Evolutionary conservation across 2,329 filamentous ascomycete species (phyloP).

Genomic region (Fusarium succisae): DNA sequence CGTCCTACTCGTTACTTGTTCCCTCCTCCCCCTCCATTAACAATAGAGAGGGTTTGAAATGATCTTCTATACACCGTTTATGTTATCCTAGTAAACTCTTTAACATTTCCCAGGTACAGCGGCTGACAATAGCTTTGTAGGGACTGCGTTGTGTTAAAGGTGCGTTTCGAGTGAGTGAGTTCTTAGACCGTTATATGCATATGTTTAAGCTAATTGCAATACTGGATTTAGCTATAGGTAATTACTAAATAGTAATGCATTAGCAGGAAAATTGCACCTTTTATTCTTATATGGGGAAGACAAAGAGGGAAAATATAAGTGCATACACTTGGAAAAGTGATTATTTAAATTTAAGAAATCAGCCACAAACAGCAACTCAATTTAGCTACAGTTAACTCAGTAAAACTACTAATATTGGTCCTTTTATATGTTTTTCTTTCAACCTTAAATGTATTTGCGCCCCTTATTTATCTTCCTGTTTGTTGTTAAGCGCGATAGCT

Average conservation of each 20-base stretch:
- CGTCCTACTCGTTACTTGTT: too few relatives aligned
- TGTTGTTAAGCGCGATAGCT: rapidly evolving
- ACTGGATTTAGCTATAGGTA: rapidly evolving
- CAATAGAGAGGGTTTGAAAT: rapidly evolving
- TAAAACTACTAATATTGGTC: rapidly evolving
- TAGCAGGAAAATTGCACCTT: not conserved
- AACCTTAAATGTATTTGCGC: rapidly evolving
- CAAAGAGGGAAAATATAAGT: not conserved
- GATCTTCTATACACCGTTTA: rapidly evolving
- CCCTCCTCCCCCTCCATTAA: not conserved
- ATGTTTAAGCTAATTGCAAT: not conserved
- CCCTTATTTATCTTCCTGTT: not conserved
- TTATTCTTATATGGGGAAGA: rapidly evolving
- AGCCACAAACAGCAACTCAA: rapidly evolving
- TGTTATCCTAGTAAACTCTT: rapidly evolving
- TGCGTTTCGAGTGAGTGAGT: not conserved
- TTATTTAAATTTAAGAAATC: not conserved
- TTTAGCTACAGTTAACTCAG: rapidly evolving
- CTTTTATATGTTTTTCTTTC: rapidly evolving
- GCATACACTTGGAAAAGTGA: rapidly evolving
- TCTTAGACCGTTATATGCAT: rapidly evolving
- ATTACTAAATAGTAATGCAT: rapidly evolving
- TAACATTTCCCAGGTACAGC: not conserved
- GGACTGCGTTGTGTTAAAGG: rapidly evolving
- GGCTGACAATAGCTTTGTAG: rapidly evolving